Evolutionary conservation across 2,329 filamentous ascomycete species (phyloP).

Genomic region (Fragosphaeria purpurea): DNA sequence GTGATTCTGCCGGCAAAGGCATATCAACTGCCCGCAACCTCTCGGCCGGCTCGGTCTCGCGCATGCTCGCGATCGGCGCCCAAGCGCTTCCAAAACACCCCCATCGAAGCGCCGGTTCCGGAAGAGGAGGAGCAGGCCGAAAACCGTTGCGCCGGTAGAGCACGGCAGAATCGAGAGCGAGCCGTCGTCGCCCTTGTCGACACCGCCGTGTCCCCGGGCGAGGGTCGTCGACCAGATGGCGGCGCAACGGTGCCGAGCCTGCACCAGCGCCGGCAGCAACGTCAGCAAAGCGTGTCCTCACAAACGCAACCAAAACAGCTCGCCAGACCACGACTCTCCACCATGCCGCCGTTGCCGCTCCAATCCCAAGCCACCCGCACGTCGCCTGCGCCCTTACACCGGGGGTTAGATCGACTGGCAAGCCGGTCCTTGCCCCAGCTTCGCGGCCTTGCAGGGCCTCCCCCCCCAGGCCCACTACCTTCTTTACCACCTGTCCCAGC

Average conservation of each 20-base stretch:
- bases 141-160: background rate
- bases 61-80: slow-evolving; percentile 3
- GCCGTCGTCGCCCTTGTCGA: background rate
- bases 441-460: slow-evolving; percentile 1
- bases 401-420: slow-evolving; percentile 1
- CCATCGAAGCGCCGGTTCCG: slow-evolving; percentile 4
- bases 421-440: slow-evolving; percentile 13
- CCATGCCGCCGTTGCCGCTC: slow-evolving; percentile 4
- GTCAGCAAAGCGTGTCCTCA: slow-evolving; percentile 8
- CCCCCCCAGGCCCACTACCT: slow-evolving; percentile 8
- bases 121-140: slow-evolving; percentile 8
- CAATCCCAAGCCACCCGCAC: background rate
- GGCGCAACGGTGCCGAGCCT: background rate
- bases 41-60: background rate
- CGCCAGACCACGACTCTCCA: slow-evolving; percentile 4
- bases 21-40: background rate
- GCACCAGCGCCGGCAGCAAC: slow-evolving; percentile 9
- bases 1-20: background rate
- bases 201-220: too few relatives aligned
- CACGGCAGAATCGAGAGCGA: background rate
- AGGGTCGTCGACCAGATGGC: background rate
- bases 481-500: slow-evolving; percentile 6
- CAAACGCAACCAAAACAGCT: slow-evolving; percentile 5
- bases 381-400: background rate
- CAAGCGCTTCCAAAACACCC: slow-evolving; percentile 7